Conservation (phyloP, 2,329 filamentous ascomycete species). For the Aspergillus novoparasiticus region DNA sequence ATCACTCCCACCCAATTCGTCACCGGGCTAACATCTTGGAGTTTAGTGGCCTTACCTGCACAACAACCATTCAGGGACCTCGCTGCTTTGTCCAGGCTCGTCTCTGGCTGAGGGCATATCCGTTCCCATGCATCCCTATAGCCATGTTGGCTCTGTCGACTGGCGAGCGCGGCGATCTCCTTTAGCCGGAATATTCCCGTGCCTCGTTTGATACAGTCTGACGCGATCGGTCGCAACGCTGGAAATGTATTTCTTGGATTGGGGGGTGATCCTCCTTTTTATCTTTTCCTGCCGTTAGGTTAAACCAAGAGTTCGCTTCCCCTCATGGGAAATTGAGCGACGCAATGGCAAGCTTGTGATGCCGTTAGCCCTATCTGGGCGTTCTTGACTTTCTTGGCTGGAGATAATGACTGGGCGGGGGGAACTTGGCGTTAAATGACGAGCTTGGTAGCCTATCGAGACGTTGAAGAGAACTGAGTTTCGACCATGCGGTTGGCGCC, state of each 20-base stretch:
- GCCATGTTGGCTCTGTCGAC: not conserved
- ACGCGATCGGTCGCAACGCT: not conserved
- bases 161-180: not conserved
- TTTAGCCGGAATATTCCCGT: not conserved
- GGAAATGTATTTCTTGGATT: not conserved
- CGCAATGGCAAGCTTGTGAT: conserved; percentile 1
- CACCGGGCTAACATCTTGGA: conserved; percentile 6
- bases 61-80: not conserved
- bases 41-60: not conserved
- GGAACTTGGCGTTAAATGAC: conserved; percentile 1
- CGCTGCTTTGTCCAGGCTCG: not conserved
- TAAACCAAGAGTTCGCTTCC: not conserved
- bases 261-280: not conserved
- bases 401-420: not conserved
- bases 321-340: not conserved
- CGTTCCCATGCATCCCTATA: not conserved
- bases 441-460: conserved; percentile 1
- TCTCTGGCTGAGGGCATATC: not conserved
- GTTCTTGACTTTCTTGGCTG: conserved; percentile 16
- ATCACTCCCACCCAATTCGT: not conserved
- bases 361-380: conserved; percentile 10
- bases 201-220: not conserved
- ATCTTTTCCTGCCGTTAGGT: not conserved
- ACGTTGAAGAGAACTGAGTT: not conserved
- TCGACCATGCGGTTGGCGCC: not conserved